A percentile compares a stretch with the other conserved stretches of the same genome.
These are phyloP conservation scores for Backusella parvicylindrica DNA, from an alignment of 192 early-diverging fungal genomes.

Conservation along the genomic window DNA sequence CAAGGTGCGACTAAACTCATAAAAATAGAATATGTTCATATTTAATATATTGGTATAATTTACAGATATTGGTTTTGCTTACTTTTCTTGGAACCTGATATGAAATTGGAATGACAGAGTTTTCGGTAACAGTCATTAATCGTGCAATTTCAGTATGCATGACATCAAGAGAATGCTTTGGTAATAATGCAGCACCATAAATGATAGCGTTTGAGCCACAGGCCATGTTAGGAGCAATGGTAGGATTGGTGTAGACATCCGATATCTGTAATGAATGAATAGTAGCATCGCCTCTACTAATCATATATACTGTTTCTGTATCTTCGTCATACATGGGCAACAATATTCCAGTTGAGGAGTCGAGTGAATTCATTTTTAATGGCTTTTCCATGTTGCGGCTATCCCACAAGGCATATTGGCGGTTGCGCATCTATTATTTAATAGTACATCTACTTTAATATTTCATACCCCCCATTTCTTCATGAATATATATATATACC, in stretches of 20 bases:
- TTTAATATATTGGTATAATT: background rate
- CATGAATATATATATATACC: background rate
- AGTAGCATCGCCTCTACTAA: constrained; percentile 64
- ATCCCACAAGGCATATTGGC: constrained; percentile 79
- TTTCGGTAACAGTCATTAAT: constrained; percentile 53
- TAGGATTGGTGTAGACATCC: constrained; percentile 30
- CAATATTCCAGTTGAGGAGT: constrained; percentile 67
- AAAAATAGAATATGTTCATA: background rate
- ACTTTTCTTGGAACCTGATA: constrained; percentile 66
- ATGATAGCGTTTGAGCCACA: constrained; percentile 40
- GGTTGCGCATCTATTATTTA: constrained; percentile 45
- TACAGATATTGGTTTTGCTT: background rate
- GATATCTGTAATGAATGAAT: constrained; percentile 66
- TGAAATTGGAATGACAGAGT: constrained; percentile 66
- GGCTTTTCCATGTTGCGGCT: constrained; percentile 56
- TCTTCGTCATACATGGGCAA: constrained; percentile 80
- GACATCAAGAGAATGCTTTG: constrained; percentile 67
- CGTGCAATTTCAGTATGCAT: constrained; percentile 71
- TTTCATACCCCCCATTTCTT: no score
- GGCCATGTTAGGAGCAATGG: constrained; percentile 44
- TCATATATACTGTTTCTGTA: constrained; percentile 71
- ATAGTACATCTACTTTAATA: background rate
- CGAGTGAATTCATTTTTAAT: constrained; percentile 54
- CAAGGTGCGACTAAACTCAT: constrained; percentile 56
- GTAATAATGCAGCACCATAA: constrained; percentile 61